Evolutionary conservation across 2,329 filamentous ascomycete species (phyloP), one percentile per base, ranked within the genome.

Genomic region (Apiospora arundinis): DNA sequence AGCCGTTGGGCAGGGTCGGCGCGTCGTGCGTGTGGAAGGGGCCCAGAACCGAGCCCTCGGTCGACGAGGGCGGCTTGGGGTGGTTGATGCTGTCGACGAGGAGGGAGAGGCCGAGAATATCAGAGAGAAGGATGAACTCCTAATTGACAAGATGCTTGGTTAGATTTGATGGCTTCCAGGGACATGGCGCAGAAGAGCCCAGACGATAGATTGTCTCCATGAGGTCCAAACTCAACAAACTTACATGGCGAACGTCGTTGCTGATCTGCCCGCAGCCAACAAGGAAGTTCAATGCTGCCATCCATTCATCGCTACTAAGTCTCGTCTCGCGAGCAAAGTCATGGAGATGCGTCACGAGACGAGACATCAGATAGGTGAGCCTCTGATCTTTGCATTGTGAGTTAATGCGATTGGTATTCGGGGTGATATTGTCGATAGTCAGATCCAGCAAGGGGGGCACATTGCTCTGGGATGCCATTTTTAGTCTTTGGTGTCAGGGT

Each of bases 1-100:
- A 83, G 23, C 93, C 93, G 69, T 89, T 84, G 11, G 82, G 74
- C 42, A 89, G 82, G 9, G 81, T 76, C 8, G 90, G 85, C 9
- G 93, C 93, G 77, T 95, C 92, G 82, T 95, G 92, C 0, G 92
- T 94, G 84, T 95, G 93, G 85, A 95, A 95, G 48, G 93, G 93
- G 0, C 93, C 93, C 0, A 95, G 88, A 14, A 96, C 92, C 0
- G 92, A 94, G 71, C 93, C 93, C 81, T 95, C 93, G 37, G 93
- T 96, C 40, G 87, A 87, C 60, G 84, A 81, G 0, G 89, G 78
- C 0, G 92, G 93, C 80, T 94, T 95, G 37, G 93, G 93, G 83
- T 95, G 93, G 84, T 95, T 92, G 84, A 96, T 95, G 76, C 87
- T 89, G 83, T 96, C 93, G 75, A 96, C 91, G 4, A 96, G 89